Evolutionary conservation across 345 rosid genomes (phyloP).

Genomic region (Triadica sebifera): DNA sequence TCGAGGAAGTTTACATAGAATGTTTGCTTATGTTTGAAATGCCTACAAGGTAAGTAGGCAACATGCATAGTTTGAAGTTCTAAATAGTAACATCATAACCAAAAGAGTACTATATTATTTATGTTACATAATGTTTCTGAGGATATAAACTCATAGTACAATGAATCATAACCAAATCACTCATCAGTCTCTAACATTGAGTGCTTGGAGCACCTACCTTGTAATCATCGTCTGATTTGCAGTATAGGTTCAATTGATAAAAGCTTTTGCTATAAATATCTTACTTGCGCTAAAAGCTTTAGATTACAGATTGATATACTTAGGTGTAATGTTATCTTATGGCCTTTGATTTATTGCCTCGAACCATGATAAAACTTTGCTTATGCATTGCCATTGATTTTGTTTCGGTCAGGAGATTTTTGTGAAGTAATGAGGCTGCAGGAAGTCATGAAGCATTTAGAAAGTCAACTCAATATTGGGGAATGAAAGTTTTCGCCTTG

Average conservation of each 20-base stretch:
- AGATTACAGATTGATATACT: neutral
- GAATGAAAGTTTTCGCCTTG: neutral
- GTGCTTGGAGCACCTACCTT: neutral
- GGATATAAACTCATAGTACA: too few species aligned
- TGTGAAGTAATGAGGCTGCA: neutral
- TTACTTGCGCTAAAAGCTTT: too few species aligned
- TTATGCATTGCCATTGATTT: neutral
- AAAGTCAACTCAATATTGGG: neutral
- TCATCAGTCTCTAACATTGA: neutral
- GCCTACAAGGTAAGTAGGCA: neutral
- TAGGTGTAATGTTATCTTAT: neutral
- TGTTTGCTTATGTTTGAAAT: neutral
- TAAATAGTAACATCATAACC: neutral
- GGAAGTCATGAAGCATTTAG: neutral
- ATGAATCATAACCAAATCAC: neutral
- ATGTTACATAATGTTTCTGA: too few species aligned
- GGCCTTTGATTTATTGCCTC: neutral
- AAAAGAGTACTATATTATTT: neutral
- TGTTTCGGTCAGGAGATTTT: neutral
- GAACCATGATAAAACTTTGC: neutral
- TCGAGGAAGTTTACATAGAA: slow-evolving; percentile 6
- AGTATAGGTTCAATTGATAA: neutral
- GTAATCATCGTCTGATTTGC: too few species aligned
- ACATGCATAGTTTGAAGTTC: neutral
- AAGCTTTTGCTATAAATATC: too few species aligned